These are phyloP conservation scores for Trypanosoma avium DNA, from an alignment of 208 protist genomes.

Conservation along the genomic window DNA sequence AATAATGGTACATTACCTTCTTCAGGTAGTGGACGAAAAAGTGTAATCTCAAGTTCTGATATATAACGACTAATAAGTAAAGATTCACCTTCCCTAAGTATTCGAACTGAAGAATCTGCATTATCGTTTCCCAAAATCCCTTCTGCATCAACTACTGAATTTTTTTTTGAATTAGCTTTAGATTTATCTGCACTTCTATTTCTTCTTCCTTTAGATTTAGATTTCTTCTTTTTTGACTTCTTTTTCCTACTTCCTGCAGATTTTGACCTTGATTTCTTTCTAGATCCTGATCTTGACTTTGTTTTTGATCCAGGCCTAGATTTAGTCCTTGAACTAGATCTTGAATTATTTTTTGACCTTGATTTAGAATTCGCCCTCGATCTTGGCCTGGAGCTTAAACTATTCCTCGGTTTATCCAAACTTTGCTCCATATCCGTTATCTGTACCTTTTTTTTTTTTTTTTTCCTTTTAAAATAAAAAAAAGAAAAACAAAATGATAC, in stretches of 20 bases:
- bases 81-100: conserved; percentile 66
- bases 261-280: background rate
- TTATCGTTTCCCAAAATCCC: background rate
- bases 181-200: background rate
- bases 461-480: conserved; percentile 9
- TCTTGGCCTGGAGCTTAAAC: background rate
- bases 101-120: conserved; percentile 12
- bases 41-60: conserved; percentile 70
- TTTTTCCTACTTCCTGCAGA: background rate
- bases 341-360: background rate
- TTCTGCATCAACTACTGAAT: background rate
- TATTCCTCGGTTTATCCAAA: background rate
- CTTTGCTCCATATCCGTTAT: no score
- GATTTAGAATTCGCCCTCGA: background rate
- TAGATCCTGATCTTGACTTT: background rate
- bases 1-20: conserved; percentile 37
- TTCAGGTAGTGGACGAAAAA: conserved; percentile 63
- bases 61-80: conserved; percentile 50
- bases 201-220: background rate
- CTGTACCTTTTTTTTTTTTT: conserved; percentile 6
- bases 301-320: background rate
- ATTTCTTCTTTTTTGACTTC: background rate
- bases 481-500: conserved; percentile 2
- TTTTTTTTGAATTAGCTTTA: background rate
- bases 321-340: background rate